Evolutionary conservation across 106 monocot species (phyloP), one percentile per base, ranked within the genome.

Genomic region (Allium cepa): DNA sequence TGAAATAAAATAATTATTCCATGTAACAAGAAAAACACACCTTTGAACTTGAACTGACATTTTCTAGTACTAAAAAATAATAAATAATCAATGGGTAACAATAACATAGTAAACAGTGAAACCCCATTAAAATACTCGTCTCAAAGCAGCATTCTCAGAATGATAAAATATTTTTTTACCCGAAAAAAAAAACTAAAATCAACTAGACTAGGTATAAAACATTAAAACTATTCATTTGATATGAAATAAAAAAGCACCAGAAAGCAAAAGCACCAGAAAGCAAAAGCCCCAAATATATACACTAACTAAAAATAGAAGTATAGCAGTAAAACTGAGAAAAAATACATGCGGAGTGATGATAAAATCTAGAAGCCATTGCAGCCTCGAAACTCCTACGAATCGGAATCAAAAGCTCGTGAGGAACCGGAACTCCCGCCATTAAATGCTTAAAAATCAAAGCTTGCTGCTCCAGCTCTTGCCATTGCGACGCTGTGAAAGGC

Each of bases 381-480:
- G 28, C 45, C 17, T 79, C 84, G n/a, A 60, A 70, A 73, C 84
- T 79, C 49, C 63, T 71, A 11, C 75, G 71, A 56, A 79, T 76
- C 26, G 76, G 68, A 46, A 79, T 53, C 11, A 79, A 51, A 11
- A 84, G 70, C 60, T 79, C 76, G 18, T 72, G 73, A 22, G 84
- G 84, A 12, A 84, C 76, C 4, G 79, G 72, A 2, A 73, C 64
- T 11, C 84, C 84, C 2, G 79, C 72, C 66, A 73, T 60, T 61
- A 84, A 53, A 73, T 84, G 77, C 73, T 84, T 79, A 63, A 69
- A 84, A 52, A 84, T 79, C 26, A 79, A 76, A 8, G 84, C 84
- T 66, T 84, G 84, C 49, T 79, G 84, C 73, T 79, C 84, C 49
- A 84, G 79, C 73, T 84, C 84, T 70, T 79, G 68, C 84, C 84